Base-by-base conservation (phyloP, 164 flowering plant species). In the Umbellularia californica region DNA sequence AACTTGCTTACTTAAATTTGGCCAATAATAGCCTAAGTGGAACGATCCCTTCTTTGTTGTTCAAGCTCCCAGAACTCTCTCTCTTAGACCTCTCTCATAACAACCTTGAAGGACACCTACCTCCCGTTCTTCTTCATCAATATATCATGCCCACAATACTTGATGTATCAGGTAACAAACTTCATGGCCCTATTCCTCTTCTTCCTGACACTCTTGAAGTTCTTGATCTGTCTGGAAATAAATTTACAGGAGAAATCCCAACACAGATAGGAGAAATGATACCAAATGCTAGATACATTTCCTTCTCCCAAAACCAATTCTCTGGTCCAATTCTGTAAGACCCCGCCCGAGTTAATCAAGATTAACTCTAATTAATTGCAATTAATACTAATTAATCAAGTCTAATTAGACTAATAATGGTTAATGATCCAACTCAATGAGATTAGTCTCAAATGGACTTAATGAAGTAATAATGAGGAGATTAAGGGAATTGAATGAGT, bases 31-130 rank as follows among this genome's bases (percentile, higher is more conserved):
- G 52, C 70, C 41, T 65, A 25, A 73, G 41, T 6, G 75, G 75
- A 72, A 64, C 7, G 11, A 72, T 63, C 35, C 75, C 75, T 72
- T 65, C 58, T 41, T 72, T 69, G 68, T 27, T 72, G 28, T 72
- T 35, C 47, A 65, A 65, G 24, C 70, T 73, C 22, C 63, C 75
- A 17, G 41, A 73, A 47, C 60, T 73, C 41, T 64, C 70, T 50
- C 15, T 1, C 70, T 20, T 73, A 50, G 47, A 23, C 25, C 75
- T 73, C 70, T 73, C 70, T 2, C 2, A 51, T 60, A 73, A 73
- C 70, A 24, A 73, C 7, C 75, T 65, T 60, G 63, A 73, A 33
- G 75, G 75, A 30, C 3, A 2, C 12, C 58, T 41, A 24, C 75
- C 68, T 5, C 75, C 0, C 6, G 41, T 75, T 33, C 35, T 30